These are phyloP conservation scores for Vachellia pachyceras DNA, from an alignment of 306 rosid genomes.

Conservation along the genomic window DNA sequence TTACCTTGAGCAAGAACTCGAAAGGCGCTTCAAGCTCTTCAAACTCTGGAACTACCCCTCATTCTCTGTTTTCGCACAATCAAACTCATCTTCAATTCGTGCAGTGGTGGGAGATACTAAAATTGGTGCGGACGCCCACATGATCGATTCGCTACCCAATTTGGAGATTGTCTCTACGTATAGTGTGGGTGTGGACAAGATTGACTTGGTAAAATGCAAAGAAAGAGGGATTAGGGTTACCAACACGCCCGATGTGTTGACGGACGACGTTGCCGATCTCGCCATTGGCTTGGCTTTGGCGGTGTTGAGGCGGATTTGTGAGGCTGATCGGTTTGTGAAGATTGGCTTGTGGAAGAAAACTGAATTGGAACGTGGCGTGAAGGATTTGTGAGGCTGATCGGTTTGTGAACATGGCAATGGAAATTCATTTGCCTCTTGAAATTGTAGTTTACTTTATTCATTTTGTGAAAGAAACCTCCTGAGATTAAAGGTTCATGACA, in stretches of 20 bases:
- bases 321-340: conserved; percentile 49
- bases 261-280: conserved; percentile 77
- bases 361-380: conserved; percentile 37
- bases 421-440: background rate
- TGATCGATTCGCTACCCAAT: conserved; percentile 57
- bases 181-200: conserved; percentile 74
- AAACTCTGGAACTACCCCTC: conserved; percentile 57
- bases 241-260: conserved; percentile 74
- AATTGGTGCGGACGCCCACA: conserved; percentile 54
- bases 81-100: conserved; percentile 44
- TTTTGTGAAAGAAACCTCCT: background rate
- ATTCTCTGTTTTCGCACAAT: conserved; percentile 25
- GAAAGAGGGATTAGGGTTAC: conserved; percentile 59
- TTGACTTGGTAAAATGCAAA: conserved; percentile 57
- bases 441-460: background rate
- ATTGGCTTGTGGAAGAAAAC: conserved; percentile 48
- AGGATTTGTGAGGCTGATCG: too few relatives aligned
- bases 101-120: conserved; percentile 52
- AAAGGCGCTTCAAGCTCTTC: conserved; percentile 61
- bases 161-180: conserved; percentile 62
- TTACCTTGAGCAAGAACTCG: conserved; percentile 55
- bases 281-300: conserved; percentile 64
- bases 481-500: background rate
- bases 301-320: conserved; percentile 52
- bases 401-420: too few relatives aligned